Conservation (phyloP, 2,329 filamentous ascomycete species). For the Fusarium scirpi region DNA sequence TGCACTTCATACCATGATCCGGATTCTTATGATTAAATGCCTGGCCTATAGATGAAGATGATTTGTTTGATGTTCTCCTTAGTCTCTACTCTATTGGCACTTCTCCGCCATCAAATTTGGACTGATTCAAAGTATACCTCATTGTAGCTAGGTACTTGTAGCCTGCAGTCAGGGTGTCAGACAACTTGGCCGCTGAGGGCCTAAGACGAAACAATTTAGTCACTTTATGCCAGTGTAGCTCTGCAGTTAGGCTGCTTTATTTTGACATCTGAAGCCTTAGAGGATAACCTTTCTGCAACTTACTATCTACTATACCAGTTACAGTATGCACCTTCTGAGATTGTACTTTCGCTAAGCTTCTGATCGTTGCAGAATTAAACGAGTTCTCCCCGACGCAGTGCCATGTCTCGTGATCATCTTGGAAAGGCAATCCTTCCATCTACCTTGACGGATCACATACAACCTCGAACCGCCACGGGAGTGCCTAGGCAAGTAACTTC, state of each 20-base stretch:
- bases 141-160: not conserved
- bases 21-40: not conserved
- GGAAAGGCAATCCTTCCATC: not conserved
- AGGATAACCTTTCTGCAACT: not conserved
- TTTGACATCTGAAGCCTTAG: not conserved
- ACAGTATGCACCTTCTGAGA: not conserved
- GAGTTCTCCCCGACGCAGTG: not conserved
- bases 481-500: too few relatives aligned
- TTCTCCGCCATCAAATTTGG: not conserved
- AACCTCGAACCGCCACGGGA: not conserved
- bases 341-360: not conserved
- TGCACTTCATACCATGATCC: not conserved
- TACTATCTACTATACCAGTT: not conserved
- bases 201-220: too few relatives aligned
- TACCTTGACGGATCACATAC: slow-evolving; percentile 1
- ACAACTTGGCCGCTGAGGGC: too few relatives aligned
- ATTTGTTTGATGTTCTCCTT: not conserved
- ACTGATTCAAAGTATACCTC: not conserved
- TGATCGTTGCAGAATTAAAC: too few relatives aligned
- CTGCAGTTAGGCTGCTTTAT: not conserved
- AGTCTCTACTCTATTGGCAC: too few relatives aligned
- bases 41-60: not conserved
- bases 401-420: not conserved
- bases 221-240: not conserved
- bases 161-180: too few relatives aligned